Evolutionary conservation across 106 monocot genomes (phyloP), one percentile per base, ranked within the genome.

Genomic region (Phalaenopsis aphrodite): DNA sequence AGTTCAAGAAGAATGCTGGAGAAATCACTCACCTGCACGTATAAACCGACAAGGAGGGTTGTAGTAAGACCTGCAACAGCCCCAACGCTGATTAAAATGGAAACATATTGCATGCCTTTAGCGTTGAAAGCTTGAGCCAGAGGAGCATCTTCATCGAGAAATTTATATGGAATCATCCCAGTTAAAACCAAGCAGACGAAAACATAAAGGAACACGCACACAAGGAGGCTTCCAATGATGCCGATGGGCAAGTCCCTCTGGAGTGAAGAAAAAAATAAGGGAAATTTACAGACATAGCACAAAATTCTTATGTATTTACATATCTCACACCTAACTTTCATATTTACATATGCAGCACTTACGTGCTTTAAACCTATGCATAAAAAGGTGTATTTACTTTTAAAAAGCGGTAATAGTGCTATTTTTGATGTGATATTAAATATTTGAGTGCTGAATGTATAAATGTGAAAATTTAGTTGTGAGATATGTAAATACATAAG

Each of bases 211-310:
- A 87, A 39, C 45, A 73, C 87, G 81, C 98, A 99, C 79, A 89
- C 81, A 21, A 99, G 69, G 82, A 99, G 88, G 83, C 98, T 94
- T 78, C 81, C 94, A 69, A 99, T 85, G 71, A 99, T 99, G 14
- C 91, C 98, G 77, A 99, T 91, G n/a, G 98, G 98, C 55, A 99
- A 88, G 78, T 99, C 94, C 78, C 98, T 99, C 94, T 99, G 84
- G 19, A 52, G 14, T 24, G 21, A 23, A 76, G 49, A 48, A 76
- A 48, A 19, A 55, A 78, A 23, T 18, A n/a, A 23, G 10, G 43
- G 43, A 42, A 84, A 81, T 30, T 30, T 30, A 30, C 30, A n/a
- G n/a, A n/a, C n/a, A 30, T 30, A 30, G 30, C 30, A 30, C 30
- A 30, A 30, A 30, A 0, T 30, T 30, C 30, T 30, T 30, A 30